These are phyloP conservation scores for Cruciata laevipes DNA, from an alignment of 257 asterid species.

Conservation along the genomic window DNA sequence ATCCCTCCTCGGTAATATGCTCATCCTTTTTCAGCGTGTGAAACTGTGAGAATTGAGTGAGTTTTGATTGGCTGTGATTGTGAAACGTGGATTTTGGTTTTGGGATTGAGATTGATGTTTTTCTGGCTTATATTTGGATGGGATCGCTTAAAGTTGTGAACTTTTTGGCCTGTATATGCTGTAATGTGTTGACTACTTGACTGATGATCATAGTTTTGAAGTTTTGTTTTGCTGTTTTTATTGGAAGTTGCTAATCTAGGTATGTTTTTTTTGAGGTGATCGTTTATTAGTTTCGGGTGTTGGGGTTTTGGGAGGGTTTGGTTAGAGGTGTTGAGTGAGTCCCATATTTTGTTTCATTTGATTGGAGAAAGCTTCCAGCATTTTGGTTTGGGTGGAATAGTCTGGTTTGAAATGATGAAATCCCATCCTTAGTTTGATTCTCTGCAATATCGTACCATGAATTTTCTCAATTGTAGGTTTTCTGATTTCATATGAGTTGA, in stretches of 20 bases:
- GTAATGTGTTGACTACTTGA: background rate
- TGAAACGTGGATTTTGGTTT: background rate
- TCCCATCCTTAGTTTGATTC: background rate
- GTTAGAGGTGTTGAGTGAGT: background rate
- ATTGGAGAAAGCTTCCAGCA: background rate
- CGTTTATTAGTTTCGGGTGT: background rate
- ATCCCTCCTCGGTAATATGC: slow-evolving; percentile 24
- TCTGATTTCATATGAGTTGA: background rate
- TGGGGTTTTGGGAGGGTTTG: slow-evolving; percentile 6
- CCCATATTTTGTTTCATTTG: background rate
- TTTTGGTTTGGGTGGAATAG: background rate
- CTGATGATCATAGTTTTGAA: background rate
- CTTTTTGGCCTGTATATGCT: background rate
- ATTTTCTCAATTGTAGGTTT: background rate
- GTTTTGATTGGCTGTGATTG: background rate
- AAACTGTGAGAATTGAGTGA: background rate
- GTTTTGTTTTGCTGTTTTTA: background rate
- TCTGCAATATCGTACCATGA: background rate
- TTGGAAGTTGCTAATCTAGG: background rate
- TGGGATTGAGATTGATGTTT: background rate
- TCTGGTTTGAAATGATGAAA: background rate
- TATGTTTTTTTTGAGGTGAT: background rate
- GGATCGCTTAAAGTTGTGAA: background rate
- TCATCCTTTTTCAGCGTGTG: background rate
- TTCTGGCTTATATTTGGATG: background rate